Conservation (phyloP, 805 yeast species). For the Teunomyces barrocoloradensis region DNA sequence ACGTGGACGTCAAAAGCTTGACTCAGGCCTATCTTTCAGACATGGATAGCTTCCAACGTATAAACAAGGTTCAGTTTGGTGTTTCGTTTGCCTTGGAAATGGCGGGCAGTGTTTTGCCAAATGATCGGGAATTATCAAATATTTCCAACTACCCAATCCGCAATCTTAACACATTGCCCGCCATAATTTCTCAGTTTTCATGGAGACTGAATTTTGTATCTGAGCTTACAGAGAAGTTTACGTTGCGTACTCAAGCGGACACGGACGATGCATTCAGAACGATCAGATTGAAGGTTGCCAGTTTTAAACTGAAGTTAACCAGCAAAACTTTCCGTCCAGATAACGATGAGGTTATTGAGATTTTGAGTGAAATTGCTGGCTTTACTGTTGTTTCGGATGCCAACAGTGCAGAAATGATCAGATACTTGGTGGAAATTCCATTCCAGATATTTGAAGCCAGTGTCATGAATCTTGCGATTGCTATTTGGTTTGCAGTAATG, state of each 20-base stretch:
- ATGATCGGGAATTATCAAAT: slow-evolving; percentile 62
- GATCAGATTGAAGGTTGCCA: slow-evolving; percentile 24
- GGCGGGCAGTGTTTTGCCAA: slow-evolving; percentile 71
- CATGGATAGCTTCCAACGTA: slow-evolving; percentile 15
- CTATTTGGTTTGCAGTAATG: slow-evolving; percentile 79
- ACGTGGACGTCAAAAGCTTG: slow-evolving; percentile 73
- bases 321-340: slow-evolving; percentile 10
- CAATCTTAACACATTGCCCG: slow-evolving; percentile 60
- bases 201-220: slow-evolving; percentile 55
- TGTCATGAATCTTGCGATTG: slow-evolving; percentile 61
- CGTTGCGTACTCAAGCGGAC: slow-evolving; percentile 26
- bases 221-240: slow-evolving; percentile 29
- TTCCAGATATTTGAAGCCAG: slow-evolving; percentile 61
- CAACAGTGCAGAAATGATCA: slow-evolving; percentile 46
- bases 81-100: slow-evolving; percentile 87
- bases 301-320: slow-evolving; percentile 11
- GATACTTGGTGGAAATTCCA: slow-evolving; percentile 64
- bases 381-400: slow-evolving; percentile 29
- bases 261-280: slow-evolving; percentile 25
- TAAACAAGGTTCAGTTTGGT: slow-evolving; percentile 59
- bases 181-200: slow-evolving; percentile 71
- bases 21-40: slow-evolving; percentile 71
- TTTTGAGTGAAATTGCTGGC: slow-evolving; percentile 47
- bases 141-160: slow-evolving; percentile 36
- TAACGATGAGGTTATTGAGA: slow-evolving; percentile 31